Base-by-base conservation (phyloP, 768 basidiomycete species). In the Podaxis rugospora region DNA sequence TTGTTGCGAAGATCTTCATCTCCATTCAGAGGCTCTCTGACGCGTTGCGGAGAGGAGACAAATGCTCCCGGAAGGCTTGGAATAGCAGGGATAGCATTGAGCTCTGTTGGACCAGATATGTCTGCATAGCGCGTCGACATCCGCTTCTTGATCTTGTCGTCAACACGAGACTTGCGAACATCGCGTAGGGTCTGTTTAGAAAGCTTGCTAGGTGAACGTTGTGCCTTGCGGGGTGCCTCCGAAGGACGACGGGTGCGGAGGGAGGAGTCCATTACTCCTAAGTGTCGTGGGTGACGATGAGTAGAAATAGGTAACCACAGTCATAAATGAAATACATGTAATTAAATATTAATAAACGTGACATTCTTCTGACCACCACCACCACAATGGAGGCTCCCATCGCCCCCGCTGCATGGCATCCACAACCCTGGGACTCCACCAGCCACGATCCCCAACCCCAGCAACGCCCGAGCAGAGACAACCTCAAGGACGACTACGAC, bases 91-190 rank as follows among this genome's bases (percentile, higher is more conserved):
- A 86, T 69, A 44, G 70, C 72, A 7, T 72, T 69, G 11, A 78
- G 71, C 52, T 84, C 81, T 2, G 85, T 87, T 5, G 89, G 90
- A n/a, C 81, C 76, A 0, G 89, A 89, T 57, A 92, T 89, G 65
- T 92, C 90, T 40, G 90, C 92, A 83, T 92, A 97, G 71, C 95
- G 87, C 83, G 89, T 91, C 14, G 94, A 95, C 87, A 97, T 89
- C 69, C 95, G 90, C 75, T 93, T 93, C 83, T 93, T 94, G 74
- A 97, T 94, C 77, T 91, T 93, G 81, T 95, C 95, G 72, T 94
- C 82, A 62, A 87, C 81, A 63, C 80, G 76, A 62, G 81, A 79
- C 69, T 80, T 86, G 70, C 80, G 78, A 4, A 73, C 73, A 70
- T 81, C 80, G 66, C 78, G 75, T 5, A 72, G 68, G 28, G 71